These are phyloP conservation scores for Globisporangium cystogenes DNA, from an alignment of 352 stramenopile genomes.

Conservation along the genomic window DNA sequence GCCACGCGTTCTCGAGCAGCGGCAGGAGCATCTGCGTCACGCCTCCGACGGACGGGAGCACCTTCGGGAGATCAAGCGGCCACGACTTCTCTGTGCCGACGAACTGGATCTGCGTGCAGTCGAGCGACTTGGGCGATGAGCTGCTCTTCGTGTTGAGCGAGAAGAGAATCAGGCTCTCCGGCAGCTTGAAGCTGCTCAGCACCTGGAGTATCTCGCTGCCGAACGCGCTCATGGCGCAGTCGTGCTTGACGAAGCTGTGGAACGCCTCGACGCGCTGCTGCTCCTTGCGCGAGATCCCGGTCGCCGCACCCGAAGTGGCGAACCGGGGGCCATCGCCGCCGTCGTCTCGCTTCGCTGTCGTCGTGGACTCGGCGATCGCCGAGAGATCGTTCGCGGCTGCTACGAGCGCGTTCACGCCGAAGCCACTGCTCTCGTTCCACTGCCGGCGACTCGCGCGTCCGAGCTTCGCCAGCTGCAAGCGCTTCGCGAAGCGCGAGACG, in stretches of 20 bases:
- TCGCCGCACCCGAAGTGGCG: conserved; percentile 2
- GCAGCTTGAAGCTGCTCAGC: conserved; percentile 52
- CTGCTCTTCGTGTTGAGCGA: conserved; percentile 53
- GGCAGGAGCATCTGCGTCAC: conserved; percentile 54
- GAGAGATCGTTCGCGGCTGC: conserved; percentile 6
- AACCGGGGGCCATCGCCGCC: conserved; percentile 25
- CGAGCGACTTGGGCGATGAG: conserved; percentile 16
- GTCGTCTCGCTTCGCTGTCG: conserved; percentile 36
- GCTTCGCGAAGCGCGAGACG: conserved; percentile 33
- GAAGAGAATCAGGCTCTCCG: conserved; percentile 50
- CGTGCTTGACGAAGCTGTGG: conserved; percentile 43
- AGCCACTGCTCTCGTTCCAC: conserved; percentile 26
- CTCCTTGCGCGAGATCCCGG: conserved; percentile 23
- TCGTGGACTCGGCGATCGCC: conserved; percentile 20
- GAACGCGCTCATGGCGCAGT: conserved; percentile 57
- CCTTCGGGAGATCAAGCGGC: conserved; percentile 49
- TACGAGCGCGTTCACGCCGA: conserved; percentile 9
- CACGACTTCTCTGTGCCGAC: conserved; percentile 40
- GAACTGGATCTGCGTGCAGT: conserved; percentile 39
- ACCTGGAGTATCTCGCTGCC: conserved; percentile 55
- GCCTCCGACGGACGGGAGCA: conserved; percentile 55
- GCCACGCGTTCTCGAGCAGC: conserved; percentile 45
- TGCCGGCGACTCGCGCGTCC: conserved; percentile 33
- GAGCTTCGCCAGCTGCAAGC: conserved; percentile 42
- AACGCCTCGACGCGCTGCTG: conserved; percentile 34